Evolutionary conservation across 441 rosid species (phyloP).

Genomic region (Syzygium malaccense): DNA sequence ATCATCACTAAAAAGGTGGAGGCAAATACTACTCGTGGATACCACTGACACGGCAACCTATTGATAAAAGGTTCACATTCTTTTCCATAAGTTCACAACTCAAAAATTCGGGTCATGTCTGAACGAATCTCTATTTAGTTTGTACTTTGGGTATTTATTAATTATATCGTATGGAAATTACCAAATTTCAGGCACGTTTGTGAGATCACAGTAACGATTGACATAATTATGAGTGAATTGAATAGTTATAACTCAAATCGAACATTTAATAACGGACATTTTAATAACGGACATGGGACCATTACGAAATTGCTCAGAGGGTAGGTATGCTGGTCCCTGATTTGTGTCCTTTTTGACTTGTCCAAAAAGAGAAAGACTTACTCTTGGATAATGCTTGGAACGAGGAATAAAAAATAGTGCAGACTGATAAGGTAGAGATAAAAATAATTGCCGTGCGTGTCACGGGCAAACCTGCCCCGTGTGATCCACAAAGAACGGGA

Average conservation of each 20-base stretch:
- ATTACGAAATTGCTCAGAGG: background rate
- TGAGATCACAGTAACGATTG: accelerated
- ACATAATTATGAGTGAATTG: background rate
- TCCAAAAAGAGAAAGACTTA: too few relatives aligned
- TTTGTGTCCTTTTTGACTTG: too few relatives aligned
- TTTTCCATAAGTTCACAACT: background rate
- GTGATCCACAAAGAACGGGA: background rate
- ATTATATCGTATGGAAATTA: background rate
- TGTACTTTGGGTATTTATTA: background rate
- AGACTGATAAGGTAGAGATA: background rate
- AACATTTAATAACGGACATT: background rate
- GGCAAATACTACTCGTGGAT: background rate
- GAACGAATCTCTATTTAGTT: background rate
- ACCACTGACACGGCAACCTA: background rate
- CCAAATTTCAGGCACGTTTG: background rate
- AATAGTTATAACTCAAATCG: accelerated
- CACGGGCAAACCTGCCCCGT: background rate
- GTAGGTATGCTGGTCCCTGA: accelerated
- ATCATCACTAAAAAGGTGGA: background rate
- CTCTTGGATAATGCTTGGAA: background rate
- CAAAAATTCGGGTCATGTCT: background rate
- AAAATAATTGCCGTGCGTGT: background rate
- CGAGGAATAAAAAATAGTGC: background rate
- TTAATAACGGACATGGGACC: background rate
- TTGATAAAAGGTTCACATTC: background rate